Evolutionary conservation across 306 rosid species (phyloP).

Genomic region (peach (Prunus persica)): DNA sequence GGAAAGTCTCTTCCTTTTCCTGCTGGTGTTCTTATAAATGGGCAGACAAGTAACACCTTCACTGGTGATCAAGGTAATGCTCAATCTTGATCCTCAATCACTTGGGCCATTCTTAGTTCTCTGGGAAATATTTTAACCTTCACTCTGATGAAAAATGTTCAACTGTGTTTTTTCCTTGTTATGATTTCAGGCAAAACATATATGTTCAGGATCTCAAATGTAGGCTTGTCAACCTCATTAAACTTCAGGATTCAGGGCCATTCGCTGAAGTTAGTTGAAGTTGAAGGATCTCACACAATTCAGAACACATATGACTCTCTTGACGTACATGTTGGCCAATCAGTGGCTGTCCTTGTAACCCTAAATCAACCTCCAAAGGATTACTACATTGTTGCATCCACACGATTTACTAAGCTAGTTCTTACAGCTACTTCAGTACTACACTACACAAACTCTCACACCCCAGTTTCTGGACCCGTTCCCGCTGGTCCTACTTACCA

Average conservation of each 20-base stretch:
- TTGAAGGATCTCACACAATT: conserved; percentile 86
- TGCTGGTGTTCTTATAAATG: conserved; percentile 82
- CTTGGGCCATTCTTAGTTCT: not conserved
- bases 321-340: conserved; percentile 95
- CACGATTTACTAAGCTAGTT: conserved; percentile 58
- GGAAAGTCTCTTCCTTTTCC: conserved; percentile 78
- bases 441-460: conserved; percentile 69
- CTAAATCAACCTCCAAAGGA: conserved; percentile 78
- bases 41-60: conserved; percentile 57
- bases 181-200: conserved; percentile 79
- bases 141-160: not conserved
- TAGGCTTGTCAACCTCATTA: conserved; percentile 74
- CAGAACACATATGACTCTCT: conserved; percentile 82
- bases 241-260: conserved; percentile 91
- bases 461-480: conserved; percentile 63
- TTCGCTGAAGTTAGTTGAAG: conserved; percentile 69
- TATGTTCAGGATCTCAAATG: conserved; percentile 88
- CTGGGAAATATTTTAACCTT: not conserved
- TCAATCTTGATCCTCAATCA: not conserved
- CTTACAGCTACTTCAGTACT: conserved; percentile 63
- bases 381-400: conserved; percentile 82
- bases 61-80: conserved; percentile 68
- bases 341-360: conserved; percentile 70
- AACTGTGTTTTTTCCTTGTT: conserved; percentile 3
- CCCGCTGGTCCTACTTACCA: conserved; percentile 61